Conservation (phyloP, 2,329 filamentous ascomycete species). For the Kalmusia sp. region DNA sequence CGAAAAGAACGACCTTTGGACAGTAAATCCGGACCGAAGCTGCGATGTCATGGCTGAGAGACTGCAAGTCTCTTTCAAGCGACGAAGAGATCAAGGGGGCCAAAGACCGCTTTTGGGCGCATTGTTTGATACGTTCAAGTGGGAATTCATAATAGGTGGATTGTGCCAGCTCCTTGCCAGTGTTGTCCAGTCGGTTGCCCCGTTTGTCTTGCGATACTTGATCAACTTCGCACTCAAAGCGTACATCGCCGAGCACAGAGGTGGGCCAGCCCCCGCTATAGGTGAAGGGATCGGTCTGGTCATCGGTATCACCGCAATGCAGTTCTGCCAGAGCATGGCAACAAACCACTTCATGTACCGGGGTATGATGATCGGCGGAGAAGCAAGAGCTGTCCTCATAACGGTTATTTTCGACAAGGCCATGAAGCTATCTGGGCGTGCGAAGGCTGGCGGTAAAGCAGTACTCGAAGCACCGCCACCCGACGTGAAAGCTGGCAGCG, state of each 20-base stretch:
- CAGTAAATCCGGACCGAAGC: slow-evolving; percentile 80
- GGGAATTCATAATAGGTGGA: slow-evolving; percentile 87
- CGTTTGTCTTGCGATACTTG: slow-evolving; percentile 83
- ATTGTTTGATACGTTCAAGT: slow-evolving; percentile 83
- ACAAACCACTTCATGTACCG: slow-evolving; percentile 93
- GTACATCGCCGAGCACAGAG: slow-evolving; percentile 67
- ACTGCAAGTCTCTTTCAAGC: slow-evolving; percentile 72
- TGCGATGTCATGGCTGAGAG: slow-evolving; percentile 73
- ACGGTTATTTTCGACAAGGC: slow-evolving; percentile 90
- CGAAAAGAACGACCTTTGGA: slow-evolving; percentile 85
- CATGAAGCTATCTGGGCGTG: slow-evolving; percentile 85
- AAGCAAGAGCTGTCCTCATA: slow-evolving; percentile 81
- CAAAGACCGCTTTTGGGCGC: slow-evolving; percentile 80
- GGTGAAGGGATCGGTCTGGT: slow-evolving; percentile 81
- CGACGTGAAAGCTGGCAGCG: slow-evolving; percentile 56
- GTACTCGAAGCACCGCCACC: slow-evolving; percentile 47
- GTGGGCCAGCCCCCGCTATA: slow-evolving; percentile 69
- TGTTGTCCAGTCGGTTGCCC: slow-evolving; percentile 77
- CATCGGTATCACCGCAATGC: slow-evolving; percentile 84
- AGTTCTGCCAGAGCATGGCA: slow-evolving; percentile 78
- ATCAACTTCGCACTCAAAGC: slow-evolving; percentile 85
- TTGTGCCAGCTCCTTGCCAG: slow-evolving; percentile 75
- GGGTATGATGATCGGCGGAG: slow-evolving; percentile 89
- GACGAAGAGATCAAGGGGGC: slow-evolving; percentile 70
- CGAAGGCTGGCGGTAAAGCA: slow-evolving; percentile 78